Conservation (phyloP, 805 yeast genomes). For the Suhomyces tanzawaensis region DNA sequence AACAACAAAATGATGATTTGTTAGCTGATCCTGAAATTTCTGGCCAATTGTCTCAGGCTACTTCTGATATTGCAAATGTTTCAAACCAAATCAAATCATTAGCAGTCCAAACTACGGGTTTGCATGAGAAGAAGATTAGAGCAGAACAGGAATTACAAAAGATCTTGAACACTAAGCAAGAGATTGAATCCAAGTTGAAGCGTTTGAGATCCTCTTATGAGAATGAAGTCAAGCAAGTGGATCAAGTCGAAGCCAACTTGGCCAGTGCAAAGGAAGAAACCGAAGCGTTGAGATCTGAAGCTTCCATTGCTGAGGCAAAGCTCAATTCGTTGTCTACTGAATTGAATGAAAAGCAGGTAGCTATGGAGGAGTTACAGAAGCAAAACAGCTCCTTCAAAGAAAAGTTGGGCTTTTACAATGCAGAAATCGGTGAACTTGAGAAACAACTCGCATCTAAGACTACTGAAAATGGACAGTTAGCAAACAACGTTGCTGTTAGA, state of each 20-base stretch:
- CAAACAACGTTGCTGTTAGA: constrained; percentile 61
- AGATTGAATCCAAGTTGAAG: constrained; percentile 68
- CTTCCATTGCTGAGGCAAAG: constrained; percentile 75
- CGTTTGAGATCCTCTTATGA: constrained; percentile 71
- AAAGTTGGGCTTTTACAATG: constrained; percentile 61
- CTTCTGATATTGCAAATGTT: constrained; percentile 81
- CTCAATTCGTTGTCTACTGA: constrained; percentile 67
- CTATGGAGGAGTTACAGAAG: constrained; percentile 66
- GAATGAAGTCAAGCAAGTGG: constrained; percentile 72
- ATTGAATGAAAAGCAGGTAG: constrained; percentile 56
- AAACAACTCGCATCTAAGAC: constrained; percentile 52
- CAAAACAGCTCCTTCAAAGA: constrained; percentile 66
- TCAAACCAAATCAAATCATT: constrained; percentile 82
- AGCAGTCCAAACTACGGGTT: constrained; percentile 66
- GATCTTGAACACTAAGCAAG: constrained; percentile 62
- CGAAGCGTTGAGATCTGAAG: constrained; percentile 66
- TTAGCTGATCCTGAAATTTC: constrained; percentile 61
- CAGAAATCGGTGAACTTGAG: constrained; percentile 60
- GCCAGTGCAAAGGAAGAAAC: constrained; percentile 62
- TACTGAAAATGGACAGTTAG: constrained; percentile 57
- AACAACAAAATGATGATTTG: constrained; percentile 41
- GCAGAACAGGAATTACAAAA: constrained; percentile 78
- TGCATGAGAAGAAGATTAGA: constrained; percentile 66
- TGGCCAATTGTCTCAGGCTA: constrained; percentile 70
- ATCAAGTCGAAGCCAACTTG: constrained; percentile 64